Base-by-base conservation (phyloP, 495 filamentous ascomycete species). In the Physcia stellaris region DNA sequence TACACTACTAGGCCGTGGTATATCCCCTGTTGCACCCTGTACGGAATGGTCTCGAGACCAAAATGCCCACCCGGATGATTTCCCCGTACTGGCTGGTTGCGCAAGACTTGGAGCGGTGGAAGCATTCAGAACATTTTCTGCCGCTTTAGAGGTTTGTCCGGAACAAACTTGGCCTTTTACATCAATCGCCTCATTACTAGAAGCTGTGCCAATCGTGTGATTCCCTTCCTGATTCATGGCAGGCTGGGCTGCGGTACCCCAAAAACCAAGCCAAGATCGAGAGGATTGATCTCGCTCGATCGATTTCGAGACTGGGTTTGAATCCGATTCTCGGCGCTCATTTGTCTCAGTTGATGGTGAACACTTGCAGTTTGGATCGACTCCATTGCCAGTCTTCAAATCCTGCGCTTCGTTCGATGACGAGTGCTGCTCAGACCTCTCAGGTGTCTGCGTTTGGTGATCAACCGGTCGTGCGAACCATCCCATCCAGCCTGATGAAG, bases 61-160 rank as follows among this genome's bases (percentile, higher is more conserved):
- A 45, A 92, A 92, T 1, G 79, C 83, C 84, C 84, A 92, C 1
- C 77, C 81, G 5, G 81, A 81, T 15, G 78, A 68, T 42, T 66
- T 73, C 10, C 48, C 38, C 22, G 27, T 9, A 26, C 32, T 32
- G 15, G 33, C 32, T 10, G 56, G 19, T 24, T 43, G 46, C 24
- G 54, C 52, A n/a, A 15, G 9, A 4, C 17, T 37, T 37, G 4
- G 20, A 17, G 6, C 6, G 24, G n/a, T 12, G 19, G 13, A 9
- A n/a, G 4, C 33, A 21, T 9, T 21, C 4, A 21, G 20, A 5
- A 22, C 18, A 4, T 18, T 35, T 10, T 17, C 19, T 11, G 33
- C 13, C 6, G 12, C 13, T 13, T n/a, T 35, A 7, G 33, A 35
- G 15, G 0, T 18, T 35, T 5, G 7, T 12, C 18, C 18, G n/a